Evolutionary conservation across 306 rosid species (phyloP), one percentile per base, ranked within the genome.

Genomic region (Medicago arabica): DNA sequence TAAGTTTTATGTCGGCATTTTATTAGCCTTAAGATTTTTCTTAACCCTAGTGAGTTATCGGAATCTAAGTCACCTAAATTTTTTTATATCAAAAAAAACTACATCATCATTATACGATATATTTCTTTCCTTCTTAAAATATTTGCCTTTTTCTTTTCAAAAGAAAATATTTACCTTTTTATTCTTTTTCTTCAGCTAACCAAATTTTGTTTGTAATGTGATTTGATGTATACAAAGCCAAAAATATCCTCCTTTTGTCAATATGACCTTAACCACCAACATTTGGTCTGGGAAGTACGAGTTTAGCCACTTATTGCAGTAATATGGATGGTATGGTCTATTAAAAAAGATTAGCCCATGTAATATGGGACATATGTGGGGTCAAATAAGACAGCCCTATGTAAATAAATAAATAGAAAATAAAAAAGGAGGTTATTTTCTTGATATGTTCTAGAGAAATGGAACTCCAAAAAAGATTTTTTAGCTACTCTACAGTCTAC

Each of bases 341-440:
- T 53, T 69, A 16, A 21, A 72, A 67, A 65, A 85, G 40, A 46
- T 68, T 14, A 65, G 85, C 83, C 93, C 85, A 80, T 49, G 57
- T 69, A 74, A 72, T 75, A 79, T 67, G 16, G 54, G 75, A 76
- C 67, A 23, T 15, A 21, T 54, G 75, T 72, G 75, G 80, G 89
- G 80, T 75, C 85, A 82, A 58, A 74, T 47, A 63, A 47, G 81
- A 84, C 85, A 80, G 17, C 43, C 4, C 57, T 51, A 2, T 50
- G 4, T 28, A 28, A 25, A 28, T 3, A 28, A 28, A 28, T 28
- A 28, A 28, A 28, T 3, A 28, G 28, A 25, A 25, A 25, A 25
- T 25, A 28, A 28, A 28, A 28, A 28, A 28, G 31, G 31, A 28
- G 31, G 31, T 28, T 28, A 28, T 28, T 28, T 28, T 28, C 31